Evolutionary conservation across 75 land plant species (phyloP), one percentile per base, ranked within the genome.

Genomic region (Cryptomeria japonica): DNA sequence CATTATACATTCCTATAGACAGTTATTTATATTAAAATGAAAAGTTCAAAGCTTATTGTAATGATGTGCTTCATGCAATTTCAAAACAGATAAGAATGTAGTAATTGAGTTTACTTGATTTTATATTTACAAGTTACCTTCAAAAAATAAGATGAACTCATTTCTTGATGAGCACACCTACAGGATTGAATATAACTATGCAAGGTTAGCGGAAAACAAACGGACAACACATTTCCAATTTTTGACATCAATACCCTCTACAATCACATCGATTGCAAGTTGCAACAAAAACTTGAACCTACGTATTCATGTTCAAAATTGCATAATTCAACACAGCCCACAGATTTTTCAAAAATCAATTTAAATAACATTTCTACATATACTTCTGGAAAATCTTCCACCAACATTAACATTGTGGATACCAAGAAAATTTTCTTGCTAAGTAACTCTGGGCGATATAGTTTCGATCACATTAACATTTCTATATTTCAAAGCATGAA

Each of bases 191-290:
- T 91, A 90, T 89, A 95, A 87, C 99, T 96, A 1, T 95, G 91
- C 42, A 96, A 94, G 82, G 99, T 94, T 70, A 94, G 94, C 25
- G 96, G 95, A 68, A 96, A 83, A 90, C 94, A 98, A 98, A 28
- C 96, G 92, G 77, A 98, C 90, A 1, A 98, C 99, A 90, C 87
- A 94, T 61, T 94, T 95, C 83, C 99, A 98, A n/a, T 91, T 89
- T 41, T 93, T 93, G 14, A 97, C 93, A 89, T 97, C 88, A 73
- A 97, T 90, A 25, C 99, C 97, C 87, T 97, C 99, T 89, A 97
- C 99, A 64, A 94, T 95, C 13, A 97, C 96, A 90, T 94, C 95
- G 51, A 99, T 98, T 22, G n/a, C n/a, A n/a, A n/a, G n/a, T n/a
- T n/a, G n/a, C n/a, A n/a, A 98, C 93, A 77, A 97, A 85, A 3